A percentile compares a stretch with the other conserved stretches of the same genome.
These are phyloP conservation scores for Trichophyton benhamiae DNA, from an alignment of 2,329 filamentous ascomycete genomes.

Conservation along the genomic window DNA sequence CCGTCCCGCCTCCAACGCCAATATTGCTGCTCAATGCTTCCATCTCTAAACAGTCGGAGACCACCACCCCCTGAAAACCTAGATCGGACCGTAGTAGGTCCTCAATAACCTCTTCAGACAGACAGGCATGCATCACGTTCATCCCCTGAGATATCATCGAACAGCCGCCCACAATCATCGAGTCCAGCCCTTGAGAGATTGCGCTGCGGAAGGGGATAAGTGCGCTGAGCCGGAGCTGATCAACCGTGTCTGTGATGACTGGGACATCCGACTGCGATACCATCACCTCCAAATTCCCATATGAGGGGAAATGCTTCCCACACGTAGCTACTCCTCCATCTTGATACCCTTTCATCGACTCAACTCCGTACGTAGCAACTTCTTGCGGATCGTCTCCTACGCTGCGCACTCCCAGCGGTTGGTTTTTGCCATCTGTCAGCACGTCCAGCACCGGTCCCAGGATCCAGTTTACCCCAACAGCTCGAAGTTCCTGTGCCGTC, in stretches of 20 bases:
- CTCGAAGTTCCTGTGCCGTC: constrained; percentile 80
- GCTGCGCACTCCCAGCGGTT: constrained; percentile 79
- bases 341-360: constrained; percentile 83
- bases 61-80: constrained; percentile 79
- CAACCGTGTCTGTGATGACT: constrained; percentile 86
- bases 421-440: constrained; percentile 80
- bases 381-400: constrained; percentile 89
- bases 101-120: constrained; percentile 87
- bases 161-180: constrained; percentile 92
- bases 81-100: constrained; percentile 78
- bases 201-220: constrained; percentile 86
- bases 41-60: constrained; percentile 95
- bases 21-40: constrained; percentile 90
- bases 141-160: constrained; percentile 83
- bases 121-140: constrained; percentile 88
- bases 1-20: constrained; percentile 88
- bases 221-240: constrained; percentile 83
- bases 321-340: constrained; percentile 80
- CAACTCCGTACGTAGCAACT: constrained; percentile 82
- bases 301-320: constrained; percentile 93
- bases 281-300: constrained; percentile 86
- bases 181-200: constrained; percentile 72
- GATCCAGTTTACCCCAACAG: constrained; percentile 91
- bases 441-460: constrained; percentile 90
- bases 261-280: constrained; percentile 85